A percentile compares a stretch with the other conserved stretches of the same genome.
Evolutionary conservation across 768 basidiomycete genomes (phyloP).

Genomic region (Pleurotus sapidus): DNA sequence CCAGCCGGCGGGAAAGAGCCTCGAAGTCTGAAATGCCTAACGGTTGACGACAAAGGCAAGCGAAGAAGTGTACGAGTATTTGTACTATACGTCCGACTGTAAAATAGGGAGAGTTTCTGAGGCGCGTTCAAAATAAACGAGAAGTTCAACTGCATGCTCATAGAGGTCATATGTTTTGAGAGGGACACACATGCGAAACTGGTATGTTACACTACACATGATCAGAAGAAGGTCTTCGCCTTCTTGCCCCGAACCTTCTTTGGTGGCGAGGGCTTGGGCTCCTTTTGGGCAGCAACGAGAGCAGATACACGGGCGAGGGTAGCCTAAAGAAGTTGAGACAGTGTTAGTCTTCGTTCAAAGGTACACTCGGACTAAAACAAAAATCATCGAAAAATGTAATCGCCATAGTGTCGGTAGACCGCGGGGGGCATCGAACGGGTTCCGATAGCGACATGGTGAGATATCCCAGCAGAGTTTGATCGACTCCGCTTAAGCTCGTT

Average conservation of each 20-base stretch:
- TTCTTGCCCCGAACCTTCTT: slow-evolving; percentile 79
- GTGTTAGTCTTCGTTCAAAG: slow-evolving; percentile 25
- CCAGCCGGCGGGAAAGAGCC: slow-evolving; percentile 50
- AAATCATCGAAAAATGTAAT: slow-evolving; percentile 41
- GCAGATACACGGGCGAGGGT: slow-evolving; percentile 77
- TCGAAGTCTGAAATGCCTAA: slow-evolving; percentile 25
- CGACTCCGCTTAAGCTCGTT: slow-evolving; percentile 44
- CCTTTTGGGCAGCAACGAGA: slow-evolving; percentile 64
- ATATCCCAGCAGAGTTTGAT: slow-evolving; percentile 57
- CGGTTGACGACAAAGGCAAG: not conserved
- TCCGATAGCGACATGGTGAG: slow-evolving; percentile 80
- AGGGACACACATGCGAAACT: slow-evolving; percentile 21
- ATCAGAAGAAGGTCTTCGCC: slow-evolving; percentile 27
- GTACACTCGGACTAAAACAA: slow-evolving; percentile 13
- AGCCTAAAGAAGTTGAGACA: slow-evolving; percentile 40
- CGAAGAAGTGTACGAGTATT: not conserved
- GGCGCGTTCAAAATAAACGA: not conserved
- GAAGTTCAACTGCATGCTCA: not conserved
- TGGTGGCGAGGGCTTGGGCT: slow-evolving; percentile 61
- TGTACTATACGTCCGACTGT: not conserved
- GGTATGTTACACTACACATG: slow-evolving; percentile 15
- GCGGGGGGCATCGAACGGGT: slow-evolving; percentile 59
- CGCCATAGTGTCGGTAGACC: slow-evolving; percentile 72
- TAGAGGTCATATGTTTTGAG: slow-evolving; percentile 22
- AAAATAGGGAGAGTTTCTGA: too few species aligned